phyloP scores from a whole-genome alignment of 2,329 filamentous ascomycete species.

The Aspergillus piperis region DNA sequence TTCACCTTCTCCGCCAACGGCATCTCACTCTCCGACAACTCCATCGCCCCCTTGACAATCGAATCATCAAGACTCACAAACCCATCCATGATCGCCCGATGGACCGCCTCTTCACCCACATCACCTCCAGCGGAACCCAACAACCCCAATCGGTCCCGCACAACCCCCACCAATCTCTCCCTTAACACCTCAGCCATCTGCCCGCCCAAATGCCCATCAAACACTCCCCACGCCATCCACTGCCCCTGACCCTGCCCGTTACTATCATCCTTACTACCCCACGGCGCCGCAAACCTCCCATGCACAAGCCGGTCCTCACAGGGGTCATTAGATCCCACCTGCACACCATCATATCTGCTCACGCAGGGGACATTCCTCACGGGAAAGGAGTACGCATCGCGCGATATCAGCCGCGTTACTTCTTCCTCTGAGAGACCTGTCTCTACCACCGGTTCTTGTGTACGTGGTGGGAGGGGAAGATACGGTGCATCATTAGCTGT shows the following conservation, averaged over 20 bases:
- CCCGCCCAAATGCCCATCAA: slow-evolving; percentile 42
- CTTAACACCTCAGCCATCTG: slow-evolving; percentile 30
- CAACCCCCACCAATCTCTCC: slow-evolving; percentile 25
- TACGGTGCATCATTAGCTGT: slow-evolving; percentile 18
- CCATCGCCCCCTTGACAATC: slow-evolving; percentile 26
- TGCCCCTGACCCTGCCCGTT: slow-evolving; percentile 4
- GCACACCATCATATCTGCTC: slow-evolving; percentile 28
- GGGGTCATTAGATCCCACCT: slow-evolving; percentile 40
- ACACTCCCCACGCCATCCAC: slow-evolving; percentile 43
- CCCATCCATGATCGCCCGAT: slow-evolving; percentile 24
- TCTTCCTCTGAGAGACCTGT: slow-evolving; percentile 21
- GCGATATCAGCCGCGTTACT: slow-evolving; percentile 25
- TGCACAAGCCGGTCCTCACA: slow-evolving; percentile 35
- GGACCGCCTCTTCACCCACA: slow-evolving; percentile 19
- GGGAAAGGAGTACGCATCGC: slow-evolving; percentile 25
- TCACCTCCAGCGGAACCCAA: too few species aligned
- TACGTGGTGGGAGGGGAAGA: slow-evolving; percentile 7
- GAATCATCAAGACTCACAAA: slow-evolving; percentile 29
- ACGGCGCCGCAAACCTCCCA: slow-evolving; percentile 26
- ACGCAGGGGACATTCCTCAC: slow-evolving; percentile 24
- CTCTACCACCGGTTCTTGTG: too few species aligned
- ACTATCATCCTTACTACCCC: slow-evolving; percentile 7
- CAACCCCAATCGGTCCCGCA: slow-evolving; percentile 21
- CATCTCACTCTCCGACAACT: slow-evolving; percentile 18
- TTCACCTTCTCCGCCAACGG: slow-evolving; percentile 26